Conservation (phyloP, 2,329 filamentous ascomycete species). For the Cytospora piceicola region DNA sequence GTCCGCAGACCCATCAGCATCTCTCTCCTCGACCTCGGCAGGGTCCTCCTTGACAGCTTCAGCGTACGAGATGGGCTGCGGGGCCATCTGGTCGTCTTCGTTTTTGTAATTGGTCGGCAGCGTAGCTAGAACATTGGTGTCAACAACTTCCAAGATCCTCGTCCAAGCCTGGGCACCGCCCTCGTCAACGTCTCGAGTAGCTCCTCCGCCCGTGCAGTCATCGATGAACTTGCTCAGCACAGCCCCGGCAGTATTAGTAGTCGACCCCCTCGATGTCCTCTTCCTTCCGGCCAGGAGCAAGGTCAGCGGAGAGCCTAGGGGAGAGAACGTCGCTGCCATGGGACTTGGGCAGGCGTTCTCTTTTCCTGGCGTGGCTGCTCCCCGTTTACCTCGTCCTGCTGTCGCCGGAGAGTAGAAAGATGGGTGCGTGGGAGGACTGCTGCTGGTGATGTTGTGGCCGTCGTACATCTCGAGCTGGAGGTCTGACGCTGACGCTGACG, state of each 20-base stretch:
- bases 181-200: background rate
- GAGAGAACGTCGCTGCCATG: constrained; percentile 28
- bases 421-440: constrained; percentile 27
- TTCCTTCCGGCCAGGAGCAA: constrained; percentile 10
- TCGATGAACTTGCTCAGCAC: constrained; percentile 23
- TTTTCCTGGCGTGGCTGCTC: constrained; percentile 1
- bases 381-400: background rate
- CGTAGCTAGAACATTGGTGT: constrained; percentile 27
- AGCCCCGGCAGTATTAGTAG: constrained; percentile 13
- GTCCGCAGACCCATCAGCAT: background rate
- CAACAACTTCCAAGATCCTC: constrained; percentile 20
- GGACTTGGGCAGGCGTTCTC: constrained; percentile 27
- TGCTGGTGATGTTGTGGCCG: constrained; percentile 17
- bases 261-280: background rate
- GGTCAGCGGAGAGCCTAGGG: constrained; percentile 5
- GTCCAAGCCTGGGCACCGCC: background rate
- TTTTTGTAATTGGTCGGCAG: constrained; percentile 10
- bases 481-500: background rate
- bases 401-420: constrained; percentile 15
- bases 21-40: constrained; percentile 16
- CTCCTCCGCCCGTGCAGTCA: constrained; percentile 10
- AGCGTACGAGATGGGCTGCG: constrained; percentile 20
- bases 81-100: background rate
- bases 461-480: constrained; percentile 19
- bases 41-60: constrained; percentile 26